These are phyloP conservation scores for Malus domestica DNA, from an alignment of 306 rosid genomes.

Conservation along the genomic window DNA sequence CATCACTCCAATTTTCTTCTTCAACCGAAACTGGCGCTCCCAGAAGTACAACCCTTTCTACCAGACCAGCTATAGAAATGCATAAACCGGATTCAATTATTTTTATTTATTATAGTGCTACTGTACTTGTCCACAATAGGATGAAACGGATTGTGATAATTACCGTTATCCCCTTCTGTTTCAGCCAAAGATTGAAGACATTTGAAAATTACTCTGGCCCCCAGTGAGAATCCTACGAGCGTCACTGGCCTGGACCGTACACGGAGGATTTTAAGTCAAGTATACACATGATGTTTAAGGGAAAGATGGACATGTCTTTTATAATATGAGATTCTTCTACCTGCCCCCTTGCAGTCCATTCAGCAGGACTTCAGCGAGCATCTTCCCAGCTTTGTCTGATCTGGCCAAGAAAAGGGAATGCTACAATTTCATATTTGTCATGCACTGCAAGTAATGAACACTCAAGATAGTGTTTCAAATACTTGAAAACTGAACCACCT, in stretches of 20 bases:
- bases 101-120: background rate
- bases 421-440: background rate
- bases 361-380: conserved; percentile 53
- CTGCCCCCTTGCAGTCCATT: conserved; percentile 58
- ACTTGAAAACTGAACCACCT: too few species aligned
- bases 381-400: conserved; percentile 63
- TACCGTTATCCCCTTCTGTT: conserved; percentile 48
- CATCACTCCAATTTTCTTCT: conserved; percentile 50
- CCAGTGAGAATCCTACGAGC: conserved; percentile 56
- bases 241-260: conserved; percentile 61
- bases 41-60: conserved; percentile 60
- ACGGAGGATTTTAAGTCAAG: conserved; percentile 18
- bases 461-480: background rate
- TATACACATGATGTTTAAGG: conserved; percentile 7
- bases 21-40: conserved; percentile 62
- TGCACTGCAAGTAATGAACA: background rate
- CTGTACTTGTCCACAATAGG: background rate
- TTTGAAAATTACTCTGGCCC: conserved; percentile 60
- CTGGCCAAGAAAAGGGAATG: conserved; percentile 23
- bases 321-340: conserved; percentile 34
- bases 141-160: conserved; percentile 7
- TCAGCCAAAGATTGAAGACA: conserved; percentile 53
- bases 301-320: conserved; percentile 2
- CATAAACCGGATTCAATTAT: background rate
- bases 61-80: conserved; percentile 45